Evolutionary conservation across 108 stramenopile genomes (phyloP), one percentile per base, ranked within the genome.

Genomic region (Ochromonas danica): DNA sequence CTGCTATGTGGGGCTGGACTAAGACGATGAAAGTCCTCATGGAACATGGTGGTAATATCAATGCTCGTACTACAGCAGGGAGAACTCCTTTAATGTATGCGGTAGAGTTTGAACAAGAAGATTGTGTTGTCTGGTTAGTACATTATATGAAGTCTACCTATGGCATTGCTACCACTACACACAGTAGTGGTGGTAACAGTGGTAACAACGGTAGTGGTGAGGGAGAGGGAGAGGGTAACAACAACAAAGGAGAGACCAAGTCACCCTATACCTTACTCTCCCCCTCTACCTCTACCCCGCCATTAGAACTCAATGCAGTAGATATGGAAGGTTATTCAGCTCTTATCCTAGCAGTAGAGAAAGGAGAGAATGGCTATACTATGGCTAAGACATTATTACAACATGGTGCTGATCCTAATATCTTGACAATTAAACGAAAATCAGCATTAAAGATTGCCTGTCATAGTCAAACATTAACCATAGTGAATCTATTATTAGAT

Each of bases 1-100:
- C 63, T 6, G 63, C 63, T 35, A 67, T 67, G 33, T 67, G 63
- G 63, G 63, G 63, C 63, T 67, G 63, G 63, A 31, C 63, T 36
- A 31, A 6, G 14, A 67, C 63, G 3, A 10, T 22, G 30, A 67
- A 67, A 25, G 14, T 67, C 3, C 63, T 67, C 10, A 28, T 67
- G 6, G 10, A 10, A 10, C 6, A 67, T 36, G 31, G 31, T 67
- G 63, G 14, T 36, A 25, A 67, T 36, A 25, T 67, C 31, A 67
- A 67, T 36, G 31, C 63, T 35, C 63, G 6, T 14, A 67, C 63
- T 25, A 36, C 6, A 3, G 25, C 33, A 6, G 63, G 63, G 63
- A 67, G 25, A 33, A 67, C 63, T 36, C 31, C 72, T 31, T 33
- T 75, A 6, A 33, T 36, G 72, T 41, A 35, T 10, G 72, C 72